Percentiles rank a stretch among this genome's conserved stretches.
phyloP scores from a whole-genome alignment of 1,284 basidiomycete species.

The Mycosarcoma maydis region DNA sequence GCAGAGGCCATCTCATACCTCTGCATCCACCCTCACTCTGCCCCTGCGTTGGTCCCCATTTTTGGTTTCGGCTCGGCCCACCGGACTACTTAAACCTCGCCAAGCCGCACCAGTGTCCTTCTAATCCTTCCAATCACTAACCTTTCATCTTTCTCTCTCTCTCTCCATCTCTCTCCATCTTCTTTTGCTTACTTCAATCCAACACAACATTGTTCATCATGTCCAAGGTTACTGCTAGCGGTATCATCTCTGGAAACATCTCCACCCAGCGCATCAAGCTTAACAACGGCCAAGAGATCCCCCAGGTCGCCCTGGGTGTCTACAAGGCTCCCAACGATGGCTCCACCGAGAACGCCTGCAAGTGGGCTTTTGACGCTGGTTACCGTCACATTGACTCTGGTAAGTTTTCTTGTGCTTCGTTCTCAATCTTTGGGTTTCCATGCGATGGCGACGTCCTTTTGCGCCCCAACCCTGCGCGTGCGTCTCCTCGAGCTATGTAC shows the following conservation, averaged over 20 bases:
- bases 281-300: constrained; percentile 61
- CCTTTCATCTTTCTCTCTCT: constrained; percentile 14
- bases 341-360: constrained; percentile 64
- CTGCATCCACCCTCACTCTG: not conserved
- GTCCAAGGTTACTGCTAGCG: constrained; percentile 47
- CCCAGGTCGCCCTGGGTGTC: constrained; percentile 65
- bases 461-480: too few relatives aligned
- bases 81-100: constrained; percentile 30
- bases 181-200: constrained; percentile 1
- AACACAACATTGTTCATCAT: constrained; percentile 25
- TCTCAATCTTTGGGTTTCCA: too few relatives aligned
- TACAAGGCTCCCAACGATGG: constrained; percentile 67
- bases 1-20: constrained; percentile 25
- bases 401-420: constrained; percentile 16
- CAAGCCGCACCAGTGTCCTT: constrained; percentile 11
- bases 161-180: constrained; percentile 1
- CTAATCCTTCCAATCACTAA: too few relatives aligned
- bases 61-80: constrained; percentile 3
- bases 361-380: constrained; percentile 65
- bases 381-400: constrained; percentile 66
- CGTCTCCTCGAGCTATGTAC: too few relatives aligned
- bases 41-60: constrained; percentile 4
- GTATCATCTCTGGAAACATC: constrained; percentile 51
- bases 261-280: constrained; percentile 64
- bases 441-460: too few relatives aligned